These are phyloP conservation scores for Suillus paluster DNA, from an alignment of 768 basidiomycete genomes.

Conservation along the genomic window DNA sequence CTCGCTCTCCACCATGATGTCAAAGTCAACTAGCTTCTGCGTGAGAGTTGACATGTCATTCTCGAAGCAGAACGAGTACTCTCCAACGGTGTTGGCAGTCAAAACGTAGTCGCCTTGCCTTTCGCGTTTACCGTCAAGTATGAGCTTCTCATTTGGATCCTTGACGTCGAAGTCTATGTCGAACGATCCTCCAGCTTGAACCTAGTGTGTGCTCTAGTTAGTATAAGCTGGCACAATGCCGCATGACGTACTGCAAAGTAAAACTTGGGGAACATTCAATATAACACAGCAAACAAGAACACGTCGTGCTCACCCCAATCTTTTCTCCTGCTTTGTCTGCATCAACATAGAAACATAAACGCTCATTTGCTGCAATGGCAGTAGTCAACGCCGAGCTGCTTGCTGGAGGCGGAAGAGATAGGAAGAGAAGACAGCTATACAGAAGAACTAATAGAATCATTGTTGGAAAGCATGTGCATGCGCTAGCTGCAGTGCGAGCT, in stretches of 20 bases:
- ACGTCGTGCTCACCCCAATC: conserved; percentile 66
- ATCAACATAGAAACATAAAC: conserved; percentile 93
- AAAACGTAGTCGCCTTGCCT: conserved; percentile 97
- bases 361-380: conserved; percentile 74
- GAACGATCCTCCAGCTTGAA: conserved; percentile 97
- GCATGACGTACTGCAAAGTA: conserved; percentile 84
- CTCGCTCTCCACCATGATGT: conserved; percentile 99
- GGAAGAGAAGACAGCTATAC: conserved; percentile 28
- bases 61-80: conserved; percentile 96
- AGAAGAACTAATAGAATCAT: conserved; percentile 29
- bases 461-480: conserved; percentile 1
- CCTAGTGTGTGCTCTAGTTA: conserved; percentile 45
- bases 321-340: conserved; percentile 96
- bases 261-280: conserved; percentile 58
- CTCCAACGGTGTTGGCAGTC: conserved; percentile 89
- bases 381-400: conserved; percentile 79
- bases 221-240: neutral
- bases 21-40: conserved; percentile 93
- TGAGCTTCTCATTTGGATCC: conserved; percentile 85
- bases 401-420: conserved; percentile 37
- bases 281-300: conserved; percentile 7
- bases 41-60: conserved; percentile 96
- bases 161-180: conserved; percentile 94
- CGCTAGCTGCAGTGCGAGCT: conserved; percentile 6
- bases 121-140: conserved; percentile 88